These are phyloP conservation scores for Inga laurina DNA, from an alignment of 306 rosid genomes.

Conservation along the genomic window DNA sequence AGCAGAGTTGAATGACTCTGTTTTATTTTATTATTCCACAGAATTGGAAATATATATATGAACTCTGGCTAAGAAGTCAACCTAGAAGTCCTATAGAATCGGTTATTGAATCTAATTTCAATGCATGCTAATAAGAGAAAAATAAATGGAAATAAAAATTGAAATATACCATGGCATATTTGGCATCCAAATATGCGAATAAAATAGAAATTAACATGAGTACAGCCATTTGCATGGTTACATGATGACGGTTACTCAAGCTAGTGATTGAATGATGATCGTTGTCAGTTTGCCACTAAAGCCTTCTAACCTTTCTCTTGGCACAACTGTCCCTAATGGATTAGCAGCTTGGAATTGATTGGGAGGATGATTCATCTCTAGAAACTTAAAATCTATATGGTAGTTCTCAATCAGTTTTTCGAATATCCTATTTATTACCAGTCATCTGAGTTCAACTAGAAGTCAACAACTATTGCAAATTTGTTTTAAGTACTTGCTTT, in stretches of 20 bases:
- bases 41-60: neutral
- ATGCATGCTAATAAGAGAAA: neutral
- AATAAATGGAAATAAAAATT: neutral
- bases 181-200: neutral
- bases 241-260: neutral
- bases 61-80: neutral
- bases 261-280: neutral
- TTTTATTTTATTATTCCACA: neutral
- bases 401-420: conserved; percentile 10
- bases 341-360: neutral
- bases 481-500: neutral
- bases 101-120: neutral
- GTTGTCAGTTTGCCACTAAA: neutral
- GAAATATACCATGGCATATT: neutral
- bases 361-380: neutral
- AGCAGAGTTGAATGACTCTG: neutral
- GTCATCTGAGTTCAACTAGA: conserved; percentile 7
- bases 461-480: conserved; percentile 7
- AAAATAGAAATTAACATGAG: neutral
- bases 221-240: neutral
- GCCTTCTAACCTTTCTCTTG: neutral
- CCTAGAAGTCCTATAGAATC: neutral
- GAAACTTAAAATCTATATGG: neutral
- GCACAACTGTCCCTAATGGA: neutral
- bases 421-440: conserved; percentile 21